phyloP scores from a whole-genome alignment of 257 asterid species.

The Jacaranda copaia region DNA sequence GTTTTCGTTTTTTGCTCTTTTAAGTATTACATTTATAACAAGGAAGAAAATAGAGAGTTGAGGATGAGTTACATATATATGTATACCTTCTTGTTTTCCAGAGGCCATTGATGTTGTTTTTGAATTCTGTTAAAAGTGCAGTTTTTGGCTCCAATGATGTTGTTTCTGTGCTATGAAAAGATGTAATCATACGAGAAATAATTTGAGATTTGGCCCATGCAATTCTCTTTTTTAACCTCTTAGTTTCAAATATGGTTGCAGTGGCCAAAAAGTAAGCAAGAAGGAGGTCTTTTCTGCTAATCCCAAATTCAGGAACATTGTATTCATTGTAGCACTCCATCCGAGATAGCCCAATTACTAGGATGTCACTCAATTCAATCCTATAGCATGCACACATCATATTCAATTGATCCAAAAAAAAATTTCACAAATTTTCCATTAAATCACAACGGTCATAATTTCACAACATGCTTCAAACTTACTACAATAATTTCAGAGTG shows the following conservation, averaged over 20 bases:
- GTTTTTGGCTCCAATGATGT: neutral
- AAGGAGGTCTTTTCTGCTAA: conserved; percentile 44
- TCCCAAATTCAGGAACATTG: conserved; percentile 42
- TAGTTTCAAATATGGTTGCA: conserved; percentile 50
- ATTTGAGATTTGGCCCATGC: conserved; percentile 54
- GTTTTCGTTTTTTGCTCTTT: too few species aligned
- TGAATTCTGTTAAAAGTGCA: conserved; percentile 16
- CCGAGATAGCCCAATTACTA: conserved; percentile 26
- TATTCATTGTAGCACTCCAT: conserved; percentile 47
- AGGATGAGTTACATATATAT: too few species aligned
- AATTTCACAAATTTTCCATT: too few species aligned
- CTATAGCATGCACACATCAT: too few species aligned
- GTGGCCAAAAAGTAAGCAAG: conserved; percentile 48
- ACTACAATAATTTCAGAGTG: too few species aligned
- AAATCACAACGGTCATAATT: too few species aligned
- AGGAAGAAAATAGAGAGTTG: too few species aligned
- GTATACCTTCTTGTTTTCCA: too few species aligned
- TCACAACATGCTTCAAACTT: too few species aligned
- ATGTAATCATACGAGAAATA: conserved; percentile 36
- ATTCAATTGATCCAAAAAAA: too few species aligned
- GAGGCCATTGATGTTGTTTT: neutral
- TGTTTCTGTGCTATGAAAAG: conserved; percentile 24
- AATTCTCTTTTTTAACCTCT: conserved; percentile 45
- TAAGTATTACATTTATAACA: too few species aligned
- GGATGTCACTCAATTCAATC: too few species aligned